Percentiles rank a stretch among this genome's conserved stretches.
phyloP scores from a whole-genome alignment of 768 basidiomycete genomes.

The Termitomyces sp. region DNA sequence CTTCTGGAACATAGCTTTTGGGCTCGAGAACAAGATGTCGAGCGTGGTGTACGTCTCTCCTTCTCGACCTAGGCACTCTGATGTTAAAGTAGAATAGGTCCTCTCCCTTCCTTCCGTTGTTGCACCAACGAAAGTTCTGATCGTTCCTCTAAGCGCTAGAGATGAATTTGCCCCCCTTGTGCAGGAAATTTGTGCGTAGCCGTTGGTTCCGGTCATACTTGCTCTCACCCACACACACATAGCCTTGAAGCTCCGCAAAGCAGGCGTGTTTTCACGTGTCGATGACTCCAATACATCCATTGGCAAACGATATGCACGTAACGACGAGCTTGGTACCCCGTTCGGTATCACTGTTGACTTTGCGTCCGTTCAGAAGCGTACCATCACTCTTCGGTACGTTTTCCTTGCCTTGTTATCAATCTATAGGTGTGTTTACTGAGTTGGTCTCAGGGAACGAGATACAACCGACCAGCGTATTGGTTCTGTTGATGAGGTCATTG shows the following conservation, averaged over 20 bases:
- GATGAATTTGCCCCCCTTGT: slow-evolving; percentile 82
- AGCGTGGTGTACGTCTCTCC: slow-evolving; percentile 66
- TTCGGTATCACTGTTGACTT: slow-evolving; percentile 96
- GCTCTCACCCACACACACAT: slow-evolving; percentile 5
- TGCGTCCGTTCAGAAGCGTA: slow-evolving; percentile 85
- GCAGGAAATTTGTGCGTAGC: slow-evolving; percentile 80
- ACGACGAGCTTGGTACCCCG: slow-evolving; percentile 97
- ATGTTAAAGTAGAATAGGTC: slow-evolving; percentile 41
- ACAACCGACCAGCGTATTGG: slow-evolving; percentile 93
- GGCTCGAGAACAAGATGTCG: slow-evolving; percentile 87
- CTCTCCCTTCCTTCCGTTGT: slow-evolving; percentile 86
- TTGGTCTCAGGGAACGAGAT: slow-evolving; percentile 75
- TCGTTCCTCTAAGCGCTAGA: slow-evolving; percentile 88
- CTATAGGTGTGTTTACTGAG: background rate
- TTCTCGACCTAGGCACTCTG: background rate
- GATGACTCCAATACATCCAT: slow-evolving; percentile 95
- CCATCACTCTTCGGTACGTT: slow-evolving; percentile 87
- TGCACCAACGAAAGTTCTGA: slow-evolving; percentile 94
- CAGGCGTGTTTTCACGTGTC: slow-evolving; percentile 88
- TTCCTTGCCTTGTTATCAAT: background rate
- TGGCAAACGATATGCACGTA: slow-evolving; percentile 94
- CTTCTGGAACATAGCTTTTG: slow-evolving; percentile 96
- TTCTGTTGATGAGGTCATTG: slow-evolving; percentile 81
- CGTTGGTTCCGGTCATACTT: background rate
- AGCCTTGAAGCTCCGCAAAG: slow-evolving; percentile 84